A percentile compares a stretch with the other conserved stretches of the same genome.
These are phyloP conservation scores for Elaeis guineensis DNA, from an alignment of 176 grass and related monocot genomes.

Conservation along the genomic window DNA sequence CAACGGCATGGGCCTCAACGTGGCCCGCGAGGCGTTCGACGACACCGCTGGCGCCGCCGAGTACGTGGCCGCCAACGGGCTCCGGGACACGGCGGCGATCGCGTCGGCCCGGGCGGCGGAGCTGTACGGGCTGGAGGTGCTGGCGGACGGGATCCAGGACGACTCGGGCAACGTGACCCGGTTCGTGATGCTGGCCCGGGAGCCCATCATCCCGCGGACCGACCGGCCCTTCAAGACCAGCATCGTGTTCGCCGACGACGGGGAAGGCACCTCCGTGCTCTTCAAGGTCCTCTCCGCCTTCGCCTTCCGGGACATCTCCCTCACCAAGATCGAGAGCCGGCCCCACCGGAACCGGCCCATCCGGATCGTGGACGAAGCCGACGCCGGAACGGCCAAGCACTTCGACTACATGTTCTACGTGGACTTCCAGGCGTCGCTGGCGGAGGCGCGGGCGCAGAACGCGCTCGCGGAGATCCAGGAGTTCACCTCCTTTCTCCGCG, in stretches of 20 bases:
- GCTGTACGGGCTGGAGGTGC: constrained; percentile 71
- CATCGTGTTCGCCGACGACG: constrained; percentile 88
- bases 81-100: constrained; percentile 87
- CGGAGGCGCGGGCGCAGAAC: constrained; percentile 75
- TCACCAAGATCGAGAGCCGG: constrained; percentile 93
- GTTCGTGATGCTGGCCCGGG: constrained; percentile 86
- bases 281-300: constrained; percentile 91
- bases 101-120: constrained; percentile 77
- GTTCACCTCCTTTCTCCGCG: constrained; percentile 77
- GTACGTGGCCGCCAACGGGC: constrained; percentile 45
- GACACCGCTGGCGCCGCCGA: constrained; percentile 87
- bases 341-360: constrained; percentile 75
- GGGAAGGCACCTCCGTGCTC: constrained; percentile 73
- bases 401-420: constrained; percentile 99
- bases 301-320: constrained; percentile 69
- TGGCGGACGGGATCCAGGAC: constrained; percentile 87
- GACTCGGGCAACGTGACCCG: constrained; percentile 75
- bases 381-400: constrained; percentile 83
- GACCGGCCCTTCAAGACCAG: constrained; percentile 93
- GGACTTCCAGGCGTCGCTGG: constrained; percentile 80
- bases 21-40: constrained; percentile 92
- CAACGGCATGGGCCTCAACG: constrained; percentile 77
- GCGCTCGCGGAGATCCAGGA: constrained; percentile 88
- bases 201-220: constrained; percentile 87
- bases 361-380: constrained; percentile 85